Base-by-base conservation (phyloP, 306 rosid genomes). In the Pterocarpus macrocarpus region DNA sequence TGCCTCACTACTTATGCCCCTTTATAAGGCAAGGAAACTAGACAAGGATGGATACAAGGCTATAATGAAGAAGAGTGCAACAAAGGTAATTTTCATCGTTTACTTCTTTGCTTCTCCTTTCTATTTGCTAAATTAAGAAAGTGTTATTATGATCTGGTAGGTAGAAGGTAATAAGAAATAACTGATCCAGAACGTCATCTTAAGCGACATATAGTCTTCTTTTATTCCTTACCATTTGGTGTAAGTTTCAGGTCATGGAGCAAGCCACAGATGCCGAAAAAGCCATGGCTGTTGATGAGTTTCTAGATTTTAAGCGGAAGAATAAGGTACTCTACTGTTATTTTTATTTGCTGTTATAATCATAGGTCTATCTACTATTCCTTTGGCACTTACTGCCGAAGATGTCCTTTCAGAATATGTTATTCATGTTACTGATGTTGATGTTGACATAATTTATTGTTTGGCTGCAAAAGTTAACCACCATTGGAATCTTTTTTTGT, bases 1-100 rank as follows among this genome's bases (percentile, higher is more conserved):
- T 69, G 98, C 91, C 22, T 93, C 99, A 15, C 86, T 96, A 78
- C 97, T 96, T 63, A 92, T 96, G 98, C 99, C 99, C 69, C 97
- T 96, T 76, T 96, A 96, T 81, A 96, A 96, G 87, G 97, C 98
- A 80, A 90, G 92, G 87, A 93, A 96, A 81, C 91, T 96, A 59
- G 95, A 93, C 79, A 94, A 89, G 88, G 98, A 93, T 69, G 98
- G 97, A 35, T 96, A 96, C 89, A 96, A 96, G 94, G 92, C 97
- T 81, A 96, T 96, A 75, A 92, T 96, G 99, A 96, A 96, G 95
- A 96, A 94, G 91, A 92, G 97, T 85, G 97, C 97, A 65, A 94
- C 99, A 15, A 96, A 96, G 97, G 99, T 96, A 59, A 56, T 73
- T 82, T 82, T 66, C 69, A 58, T 80, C 59, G 41, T 78, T 44